phyloP scores from a whole-genome alignment of 2,329 filamentous ascomycete genomes.

The Aspergillus floridensis region DNA sequence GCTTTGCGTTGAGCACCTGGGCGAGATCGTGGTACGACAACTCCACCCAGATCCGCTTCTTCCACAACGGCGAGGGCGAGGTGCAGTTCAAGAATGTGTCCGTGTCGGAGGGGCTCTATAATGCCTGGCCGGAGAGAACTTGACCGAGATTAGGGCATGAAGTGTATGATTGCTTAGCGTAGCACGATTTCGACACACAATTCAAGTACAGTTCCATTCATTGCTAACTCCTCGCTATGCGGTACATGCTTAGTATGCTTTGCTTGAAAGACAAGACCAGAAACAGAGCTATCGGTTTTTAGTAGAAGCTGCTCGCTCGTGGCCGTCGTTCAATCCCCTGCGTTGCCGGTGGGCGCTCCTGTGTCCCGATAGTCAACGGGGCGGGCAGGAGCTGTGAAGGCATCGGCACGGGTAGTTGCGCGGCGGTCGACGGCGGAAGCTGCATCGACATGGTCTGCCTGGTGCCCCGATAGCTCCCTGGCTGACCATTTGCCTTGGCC shows the following conservation, averaged over 20 bases:
- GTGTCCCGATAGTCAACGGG: background rate
- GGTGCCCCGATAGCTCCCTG: background rate
- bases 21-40: conserved; percentile 21
- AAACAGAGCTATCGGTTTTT: background rate
- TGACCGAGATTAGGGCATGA: background rate
- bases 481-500: background rate
- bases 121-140: conserved; percentile 18
- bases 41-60: conserved; percentile 19
- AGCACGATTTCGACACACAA: too few species aligned
- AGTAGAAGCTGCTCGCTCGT: background rate
- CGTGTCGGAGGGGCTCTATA: conserved; percentile 19
- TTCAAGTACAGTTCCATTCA: too few species aligned
- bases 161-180: background rate
- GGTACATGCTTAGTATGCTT: too few species aligned
- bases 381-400: background rate
- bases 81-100: conserved; percentile 15
- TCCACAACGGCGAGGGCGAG: conserved; percentile 18
- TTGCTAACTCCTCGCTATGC: too few species aligned
- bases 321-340: background rate
- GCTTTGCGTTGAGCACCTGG: conserved; percentile 21
- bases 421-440: background rate
- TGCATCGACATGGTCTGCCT: background rate
- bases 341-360: background rate
- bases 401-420: background rate
- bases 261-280: too few species aligned